Percentiles rank a stretch among this genome's conserved stretches.
Conservation (phyloP, 2,329 filamentous ascomycete species). For the Nemania diffusa region DNA sequence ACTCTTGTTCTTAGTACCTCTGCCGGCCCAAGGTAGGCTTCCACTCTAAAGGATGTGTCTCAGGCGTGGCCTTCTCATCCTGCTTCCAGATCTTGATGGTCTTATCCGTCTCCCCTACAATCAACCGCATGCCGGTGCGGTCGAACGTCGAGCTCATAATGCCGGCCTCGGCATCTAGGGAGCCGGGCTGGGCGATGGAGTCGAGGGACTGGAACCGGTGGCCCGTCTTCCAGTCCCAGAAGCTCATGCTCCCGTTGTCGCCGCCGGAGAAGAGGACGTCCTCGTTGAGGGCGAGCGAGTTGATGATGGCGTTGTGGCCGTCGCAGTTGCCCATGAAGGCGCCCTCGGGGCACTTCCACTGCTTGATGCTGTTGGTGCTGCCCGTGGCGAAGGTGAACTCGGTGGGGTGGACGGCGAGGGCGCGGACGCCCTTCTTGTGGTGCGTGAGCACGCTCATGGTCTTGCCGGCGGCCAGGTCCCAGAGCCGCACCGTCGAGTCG, state of each 20-base stretch:
- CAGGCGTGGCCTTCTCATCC: constrained; percentile 88
- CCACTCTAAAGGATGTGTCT: constrained; percentile 94
- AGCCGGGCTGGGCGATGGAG: constrained; percentile 92
- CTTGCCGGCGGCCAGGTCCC: constrained; percentile 96
- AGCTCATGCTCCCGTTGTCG: constrained; percentile 95
- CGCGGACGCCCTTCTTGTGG: constrained; percentile 96
- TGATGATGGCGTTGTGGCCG: constrained; percentile 96
- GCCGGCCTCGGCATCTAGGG: constrained; percentile 91
- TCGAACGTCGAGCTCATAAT: constrained; percentile 97
- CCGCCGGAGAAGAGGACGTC: constrained; percentile 94
- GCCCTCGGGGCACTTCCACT: constrained; percentile 98
- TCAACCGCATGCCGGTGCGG: constrained; percentile 84
- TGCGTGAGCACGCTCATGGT: constrained; percentile 96
- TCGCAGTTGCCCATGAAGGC: constrained; percentile 99
- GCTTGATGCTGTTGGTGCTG: constrained; percentile 94
- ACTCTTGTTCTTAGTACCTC: constrained; percentile 68
- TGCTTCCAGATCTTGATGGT: constrained; percentile 98
- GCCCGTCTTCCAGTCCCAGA: constrained; percentile 99
- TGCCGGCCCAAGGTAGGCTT: constrained; percentile 81
- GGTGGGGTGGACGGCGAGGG: constrained; percentile 83
- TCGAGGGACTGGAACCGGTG: constrained; percentile 91
- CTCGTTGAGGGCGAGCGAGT: constrained; percentile 90
- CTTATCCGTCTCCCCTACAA: constrained; percentile 96
- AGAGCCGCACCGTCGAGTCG: constrained; percentile 89
- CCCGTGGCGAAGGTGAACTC: constrained; percentile 97